Base-by-base conservation (phyloP, 257 asterid species). In the Anisodus tanguticus region DNA sequence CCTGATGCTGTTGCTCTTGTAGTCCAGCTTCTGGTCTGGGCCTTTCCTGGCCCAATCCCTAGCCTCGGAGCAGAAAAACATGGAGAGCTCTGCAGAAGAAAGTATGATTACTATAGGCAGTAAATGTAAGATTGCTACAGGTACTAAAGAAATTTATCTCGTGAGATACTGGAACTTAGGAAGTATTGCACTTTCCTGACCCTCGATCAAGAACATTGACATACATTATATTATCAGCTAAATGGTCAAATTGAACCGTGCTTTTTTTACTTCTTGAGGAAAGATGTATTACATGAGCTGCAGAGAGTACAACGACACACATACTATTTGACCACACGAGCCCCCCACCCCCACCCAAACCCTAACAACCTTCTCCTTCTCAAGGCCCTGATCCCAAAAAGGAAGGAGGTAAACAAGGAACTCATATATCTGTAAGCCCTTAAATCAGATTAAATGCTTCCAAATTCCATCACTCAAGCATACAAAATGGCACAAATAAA, bases 1-100 rank as follows among this genome's bases (percentile, higher is more conserved):
- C 86, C 94, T 54, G 95, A 91, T 83, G 95, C 92, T 87, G 93
- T 93, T 16, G 87, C 91, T 43, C 83, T 59, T 84, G 85, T 26
- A 13, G 12, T 53, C 81, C 81, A 88, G 85, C 91, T 88, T 91
- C 92, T 92, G 39, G 85, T 80, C 87, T 89, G 89, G 62, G 81
- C 63, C 92, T 88, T 95, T 69, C 88, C 90, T 58, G 86, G 84
- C 71, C 89, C 92, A 85, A 82, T 47, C 84, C 87, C 92, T 74
- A 94, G 83, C 88, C 91, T 93, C 76, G 89, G 88, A 83, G 84
- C 85, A 82, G 88, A 85, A 89, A 84, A 90, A n/a, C 88, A 81
- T 12, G 90, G 89, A 86, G 79, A 91, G 87, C 87, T 87, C 98
- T 95, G 79, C 55, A 84, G 57, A 76, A 84, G 45, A 83, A 84